A percentile compares a stretch with the other conserved stretches of the same genome.
Conservation (phyloP, 139 green algal species). For the Deuterostichococcus epilithicus region DNA sequence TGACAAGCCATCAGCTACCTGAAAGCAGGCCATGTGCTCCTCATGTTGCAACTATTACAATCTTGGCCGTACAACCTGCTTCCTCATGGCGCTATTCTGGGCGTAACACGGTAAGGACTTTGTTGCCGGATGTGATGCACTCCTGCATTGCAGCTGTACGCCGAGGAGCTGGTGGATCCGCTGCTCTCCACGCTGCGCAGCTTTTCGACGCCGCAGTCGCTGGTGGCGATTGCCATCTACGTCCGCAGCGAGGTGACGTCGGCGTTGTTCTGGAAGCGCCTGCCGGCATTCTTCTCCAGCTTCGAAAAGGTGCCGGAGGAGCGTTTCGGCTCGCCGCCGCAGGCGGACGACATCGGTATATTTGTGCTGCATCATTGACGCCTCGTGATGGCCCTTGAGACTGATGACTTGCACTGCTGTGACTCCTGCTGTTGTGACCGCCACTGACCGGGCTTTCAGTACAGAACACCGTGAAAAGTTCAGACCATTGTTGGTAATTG, state of each 20-base stretch:
- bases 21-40: too few species aligned
- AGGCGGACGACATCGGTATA: background rate
- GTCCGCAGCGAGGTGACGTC: slow-evolving; percentile 1
- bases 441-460: too few species aligned
- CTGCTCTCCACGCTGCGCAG: slow-evolving; percentile 1
- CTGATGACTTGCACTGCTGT: background rate
- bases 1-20: too few species aligned
- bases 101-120: background rate
- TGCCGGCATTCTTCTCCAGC: slow-evolving; percentile 7
- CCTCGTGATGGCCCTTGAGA: too few species aligned
- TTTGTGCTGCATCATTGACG: background rate
- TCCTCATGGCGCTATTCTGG: background rate
- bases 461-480: too few species aligned
- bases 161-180: slow-evolving; percentile 5
- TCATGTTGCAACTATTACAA: background rate
- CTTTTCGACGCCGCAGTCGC: background rate
- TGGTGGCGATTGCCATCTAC: slow-evolving; percentile 4
- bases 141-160: slow-evolving; percentile 7
- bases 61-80: background rate
- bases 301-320: slow-evolving; percentile 10
- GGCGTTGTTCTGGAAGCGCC: slow-evolving; percentile 5
- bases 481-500: too few species aligned
- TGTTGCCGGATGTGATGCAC: background rate
- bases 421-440: too few species aligned
- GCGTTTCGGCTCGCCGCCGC: background rate